phyloP scores from a whole-genome alignment of 441 rosid species.

The Corymbia calophylla region DNA sequence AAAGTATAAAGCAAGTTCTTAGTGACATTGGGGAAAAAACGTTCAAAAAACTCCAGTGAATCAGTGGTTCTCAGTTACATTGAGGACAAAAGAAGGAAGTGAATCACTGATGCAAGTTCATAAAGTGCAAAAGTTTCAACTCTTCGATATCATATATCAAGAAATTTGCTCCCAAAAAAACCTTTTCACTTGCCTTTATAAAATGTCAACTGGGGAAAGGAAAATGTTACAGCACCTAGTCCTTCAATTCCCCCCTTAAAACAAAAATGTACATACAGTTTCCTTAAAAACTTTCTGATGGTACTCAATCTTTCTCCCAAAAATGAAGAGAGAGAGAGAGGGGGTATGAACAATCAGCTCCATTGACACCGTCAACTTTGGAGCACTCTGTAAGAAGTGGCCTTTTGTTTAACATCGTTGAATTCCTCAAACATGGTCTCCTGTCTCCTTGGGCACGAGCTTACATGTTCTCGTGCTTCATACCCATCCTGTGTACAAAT shows the following conservation, averaged over 20 bases:
- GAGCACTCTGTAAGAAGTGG: neutral
- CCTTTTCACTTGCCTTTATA: neutral
- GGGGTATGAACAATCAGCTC: neutral
- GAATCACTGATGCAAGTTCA: neutral
- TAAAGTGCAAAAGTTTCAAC: neutral
- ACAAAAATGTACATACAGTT: neutral
- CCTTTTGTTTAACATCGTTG: neutral
- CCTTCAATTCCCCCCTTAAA: neutral
- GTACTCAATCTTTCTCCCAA: neutral
- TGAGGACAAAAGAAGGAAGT: neutral
- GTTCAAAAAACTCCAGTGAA: neutral
- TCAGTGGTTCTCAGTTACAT: neutral
- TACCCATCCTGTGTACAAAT: neutral
- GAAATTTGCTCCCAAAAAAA: neutral
- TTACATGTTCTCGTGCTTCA: neutral
- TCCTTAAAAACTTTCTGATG: too few relatives aligned
- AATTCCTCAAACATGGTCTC: neutral
- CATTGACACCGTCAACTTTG: neutral
- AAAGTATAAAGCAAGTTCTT: neutral
- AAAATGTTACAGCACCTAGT: neutral
- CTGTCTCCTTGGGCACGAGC: neutral
- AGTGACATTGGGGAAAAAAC: neutral
- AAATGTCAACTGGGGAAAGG: neutral
- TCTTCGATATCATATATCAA: neutral
- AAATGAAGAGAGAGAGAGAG: neutral